These are phyloP conservation scores for Ophiocordyceps sinensis DNA, from an alignment of 2,329 filamentous ascomycete species.

Conservation along the genomic window DNA sequence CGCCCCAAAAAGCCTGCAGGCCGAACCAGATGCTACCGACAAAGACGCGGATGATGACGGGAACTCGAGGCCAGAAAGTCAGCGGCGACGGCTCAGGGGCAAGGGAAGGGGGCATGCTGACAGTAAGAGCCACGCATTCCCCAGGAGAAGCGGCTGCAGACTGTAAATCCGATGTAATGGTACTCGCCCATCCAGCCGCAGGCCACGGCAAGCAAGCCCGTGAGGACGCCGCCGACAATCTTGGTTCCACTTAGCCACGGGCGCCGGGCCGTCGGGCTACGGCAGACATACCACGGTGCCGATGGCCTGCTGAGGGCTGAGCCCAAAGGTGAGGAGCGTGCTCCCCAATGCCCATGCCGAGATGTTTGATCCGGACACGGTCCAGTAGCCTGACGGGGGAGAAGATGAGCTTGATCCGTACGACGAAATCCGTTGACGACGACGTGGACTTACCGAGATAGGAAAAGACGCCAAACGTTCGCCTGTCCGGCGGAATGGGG, in stretches of 20 bases:
- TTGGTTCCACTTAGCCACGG: neutral
- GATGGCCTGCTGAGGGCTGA: conserved; percentile 13
- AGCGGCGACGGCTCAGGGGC: neutral
- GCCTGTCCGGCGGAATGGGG: conserved; percentile 12
- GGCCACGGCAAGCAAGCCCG: conserved; percentile 7
- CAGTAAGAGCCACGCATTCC: conserved; percentile 30
- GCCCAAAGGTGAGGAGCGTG: conserved; percentile 11
- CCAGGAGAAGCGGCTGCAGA: conserved; percentile 27
- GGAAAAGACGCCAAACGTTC: conserved; percentile 12
- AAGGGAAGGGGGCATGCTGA: neutral
- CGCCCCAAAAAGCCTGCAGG: conserved; percentile 15
- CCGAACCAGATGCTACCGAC: conserved; percentile 13
- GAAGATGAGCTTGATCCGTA: neutral
- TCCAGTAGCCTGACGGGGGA: conserved; percentile 7
- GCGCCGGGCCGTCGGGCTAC: neutral
- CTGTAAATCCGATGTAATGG: conserved; percentile 13
- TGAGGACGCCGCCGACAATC: conserved; percentile 8
- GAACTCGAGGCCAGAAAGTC: neutral
- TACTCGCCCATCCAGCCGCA: conserved; percentile 10
- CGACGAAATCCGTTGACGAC: too few relatives aligned
- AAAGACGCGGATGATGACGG: conserved; percentile 11
- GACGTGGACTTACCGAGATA: conserved; percentile 11
- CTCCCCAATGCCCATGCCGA: conserved; percentile 12
- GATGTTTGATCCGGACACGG: conserved; percentile 10
- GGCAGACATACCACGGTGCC: conserved; percentile 7